These are phyloP conservation scores for Exutisphaerella laricina DNA, from an alignment of 2,329 filamentous ascomycete genomes.

Conservation along the genomic window DNA sequence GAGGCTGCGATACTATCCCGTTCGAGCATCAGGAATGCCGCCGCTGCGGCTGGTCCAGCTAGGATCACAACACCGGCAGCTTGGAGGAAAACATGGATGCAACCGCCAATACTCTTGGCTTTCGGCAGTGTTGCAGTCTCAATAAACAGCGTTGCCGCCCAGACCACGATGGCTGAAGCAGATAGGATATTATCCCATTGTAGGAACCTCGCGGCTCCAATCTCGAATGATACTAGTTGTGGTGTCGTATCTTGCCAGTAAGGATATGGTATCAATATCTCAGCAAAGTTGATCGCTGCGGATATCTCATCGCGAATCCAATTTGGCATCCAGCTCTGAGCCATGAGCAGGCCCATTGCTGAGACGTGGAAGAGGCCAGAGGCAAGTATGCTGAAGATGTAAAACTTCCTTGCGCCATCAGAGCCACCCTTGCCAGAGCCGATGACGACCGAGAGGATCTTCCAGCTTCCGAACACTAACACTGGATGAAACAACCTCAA, in stretches of 20 bases:
- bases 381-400: constrained; percentile 20
- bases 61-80: constrained; percentile 10
- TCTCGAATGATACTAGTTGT: constrained; percentile 11
- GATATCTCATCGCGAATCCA: constrained; percentile 17
- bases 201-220: constrained; percentile 21
- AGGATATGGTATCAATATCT: constrained; percentile 14
- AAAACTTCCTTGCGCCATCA: constrained; percentile 12
- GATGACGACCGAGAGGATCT: constrained; percentile 5
- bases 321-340: constrained; percentile 10
- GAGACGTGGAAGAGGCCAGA: constrained; percentile 21
- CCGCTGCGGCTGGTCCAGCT: constrained; percentile 21
- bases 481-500: constrained; percentile 21
- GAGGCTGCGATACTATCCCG: no score
- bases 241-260: constrained; percentile 15
- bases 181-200: constrained; percentile 24
- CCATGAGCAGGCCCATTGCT: constrained; percentile 14
- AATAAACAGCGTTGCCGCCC: constrained; percentile 16
- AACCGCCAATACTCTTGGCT: not conserved
- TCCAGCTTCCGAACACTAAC: constrained; percentile 14
- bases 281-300: constrained; percentile 9
- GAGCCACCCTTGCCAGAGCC: not conserved
- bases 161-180: constrained; percentile 17
- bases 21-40: constrained; percentile 21
- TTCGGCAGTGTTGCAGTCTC: constrained; percentile 10
- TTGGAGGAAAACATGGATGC: constrained; percentile 11